These are phyloP conservation scores for Sanghuangporus baumii DNA, from an alignment of 1,284 basidiomycete genomes.

Conservation along the genomic window DNA sequence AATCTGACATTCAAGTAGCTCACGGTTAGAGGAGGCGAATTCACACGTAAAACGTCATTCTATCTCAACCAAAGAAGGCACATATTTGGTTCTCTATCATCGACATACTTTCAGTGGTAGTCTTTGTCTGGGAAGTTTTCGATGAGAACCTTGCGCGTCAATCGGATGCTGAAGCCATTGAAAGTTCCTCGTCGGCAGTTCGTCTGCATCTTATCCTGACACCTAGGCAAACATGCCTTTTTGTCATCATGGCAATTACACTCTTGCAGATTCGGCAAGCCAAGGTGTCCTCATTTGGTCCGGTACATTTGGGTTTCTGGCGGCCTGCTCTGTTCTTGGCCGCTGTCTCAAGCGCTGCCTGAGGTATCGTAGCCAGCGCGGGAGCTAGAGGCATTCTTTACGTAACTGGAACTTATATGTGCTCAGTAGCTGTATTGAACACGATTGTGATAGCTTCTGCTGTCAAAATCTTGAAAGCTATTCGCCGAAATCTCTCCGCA, in stretches of 20 bases:
- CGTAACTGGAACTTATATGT: conserved; percentile 54
- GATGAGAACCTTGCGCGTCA: conserved; percentile 44
- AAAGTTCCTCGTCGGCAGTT: conserved; percentile 44
- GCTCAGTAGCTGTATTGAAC: conserved; percentile 45
- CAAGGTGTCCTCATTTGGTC: conserved; percentile 60
- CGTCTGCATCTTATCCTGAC: conserved; percentile 61
- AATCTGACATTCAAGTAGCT: neutral
- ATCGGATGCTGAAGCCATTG: conserved; percentile 35
- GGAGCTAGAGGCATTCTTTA: conserved; percentile 49
- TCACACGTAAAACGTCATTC: conserved; percentile 56
- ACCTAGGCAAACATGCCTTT: conserved; percentile 56
- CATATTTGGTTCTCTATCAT: conserved; percentile 65
- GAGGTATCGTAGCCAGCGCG: conserved; percentile 51
- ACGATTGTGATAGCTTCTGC: conserved; percentile 49
- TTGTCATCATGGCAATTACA: conserved; percentile 53
- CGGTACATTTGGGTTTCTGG: conserved; percentile 65
- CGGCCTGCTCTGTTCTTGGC: conserved; percentile 50
- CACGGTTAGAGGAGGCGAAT: conserved; percentile 57
- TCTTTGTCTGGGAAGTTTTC: conserved; percentile 64
- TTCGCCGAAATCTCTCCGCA: conserved; percentile 55
- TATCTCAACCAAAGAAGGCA: conserved; percentile 61
- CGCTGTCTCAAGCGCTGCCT: conserved; percentile 49
- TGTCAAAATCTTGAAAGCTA: conserved; percentile 51
- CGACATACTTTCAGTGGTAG: conserved; percentile 51
- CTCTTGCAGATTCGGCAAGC: conserved; percentile 63